These are phyloP conservation scores for Tilletia walkeri DNA, from an alignment of 1,284 basidiomycete genomes.

Conservation along the genomic window DNA sequence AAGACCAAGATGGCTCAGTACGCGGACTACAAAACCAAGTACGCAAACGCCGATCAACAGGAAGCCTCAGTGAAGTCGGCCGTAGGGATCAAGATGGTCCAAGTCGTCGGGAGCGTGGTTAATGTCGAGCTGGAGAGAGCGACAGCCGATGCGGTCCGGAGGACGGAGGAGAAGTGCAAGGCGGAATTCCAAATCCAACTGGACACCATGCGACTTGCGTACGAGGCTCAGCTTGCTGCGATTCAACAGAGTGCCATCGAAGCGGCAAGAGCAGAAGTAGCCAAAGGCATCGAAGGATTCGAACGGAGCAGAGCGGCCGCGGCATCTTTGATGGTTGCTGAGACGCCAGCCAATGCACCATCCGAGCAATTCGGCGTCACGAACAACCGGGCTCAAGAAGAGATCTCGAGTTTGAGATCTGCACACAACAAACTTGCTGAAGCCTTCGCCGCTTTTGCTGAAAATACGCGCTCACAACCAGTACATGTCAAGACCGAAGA, in stretches of 20 bases:
- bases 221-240: neutral
- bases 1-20: neutral
- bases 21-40: neutral
- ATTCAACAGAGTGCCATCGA: neutral
- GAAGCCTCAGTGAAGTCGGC: neutral
- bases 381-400: neutral
- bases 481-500: neutral
- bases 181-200: neutral
- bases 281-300: conserved; percentile 7
- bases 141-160: neutral
- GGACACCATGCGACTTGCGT: neutral
- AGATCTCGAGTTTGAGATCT: neutral
- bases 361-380: neutral
- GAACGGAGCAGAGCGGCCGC: neutral
- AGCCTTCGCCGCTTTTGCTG: neutral
- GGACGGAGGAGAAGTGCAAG: neutral
- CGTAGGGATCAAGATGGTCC: neutral
- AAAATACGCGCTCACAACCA: neutral
- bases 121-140: neutral
- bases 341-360: neutral
- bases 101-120: neutral
- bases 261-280: conserved; percentile 5
- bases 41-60: neutral
- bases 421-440: neutral
- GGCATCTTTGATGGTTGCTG: neutral